Evolutionary conservation across 441 rosid species (phyloP).

Genomic region (Rhodomyrtus psidioides): DNA sequence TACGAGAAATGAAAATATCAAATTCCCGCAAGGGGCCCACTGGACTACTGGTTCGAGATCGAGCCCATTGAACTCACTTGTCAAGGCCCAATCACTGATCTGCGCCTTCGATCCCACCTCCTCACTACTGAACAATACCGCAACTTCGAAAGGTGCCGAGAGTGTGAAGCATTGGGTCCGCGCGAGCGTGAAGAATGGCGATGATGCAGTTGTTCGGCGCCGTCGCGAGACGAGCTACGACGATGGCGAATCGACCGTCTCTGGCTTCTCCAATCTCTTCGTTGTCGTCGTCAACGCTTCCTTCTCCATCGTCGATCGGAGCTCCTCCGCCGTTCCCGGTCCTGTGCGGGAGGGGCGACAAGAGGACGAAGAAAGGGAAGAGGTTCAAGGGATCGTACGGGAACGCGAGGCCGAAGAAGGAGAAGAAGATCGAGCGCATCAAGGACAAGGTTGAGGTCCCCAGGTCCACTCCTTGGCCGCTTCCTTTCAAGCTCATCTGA

Average conservation of each 20-base stretch:
- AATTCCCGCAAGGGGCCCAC: neutral
- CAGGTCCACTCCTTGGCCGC: constrained; percentile 99
- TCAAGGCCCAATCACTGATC: neutral
- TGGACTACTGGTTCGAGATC: neutral
- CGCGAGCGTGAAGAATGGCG: constrained; percentile 25
- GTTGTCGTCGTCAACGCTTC: constrained; percentile 1
- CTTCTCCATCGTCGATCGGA: neutral
- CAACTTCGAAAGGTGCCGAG: neutral
- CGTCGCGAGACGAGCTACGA: constrained; percentile 45
- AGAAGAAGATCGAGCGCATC: constrained; percentile 81
- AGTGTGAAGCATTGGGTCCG: neutral
- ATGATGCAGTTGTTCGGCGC: constrained; percentile 69
- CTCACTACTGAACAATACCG: neutral
- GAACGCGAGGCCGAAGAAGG: constrained; percentile 80
- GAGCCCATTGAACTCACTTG: neutral
- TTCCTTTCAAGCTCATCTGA: constrained; percentile 93
- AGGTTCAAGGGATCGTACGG: constrained; percentile 88
- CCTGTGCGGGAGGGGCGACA: constrained; percentile 88
- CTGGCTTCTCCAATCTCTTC: constrained; percentile 2
- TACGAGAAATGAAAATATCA: neutral
- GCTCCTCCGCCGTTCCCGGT: constrained; percentile 27
- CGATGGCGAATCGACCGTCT: constrained; percentile 10
- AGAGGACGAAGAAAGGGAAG: constrained; percentile 90
- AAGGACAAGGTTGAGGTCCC: constrained; percentile 87
- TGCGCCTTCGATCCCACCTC: neutral